Evolutionary conservation across 1,284 basidiomycete genomes (phyloP).

Genomic region (Ustilago curta): DNA sequence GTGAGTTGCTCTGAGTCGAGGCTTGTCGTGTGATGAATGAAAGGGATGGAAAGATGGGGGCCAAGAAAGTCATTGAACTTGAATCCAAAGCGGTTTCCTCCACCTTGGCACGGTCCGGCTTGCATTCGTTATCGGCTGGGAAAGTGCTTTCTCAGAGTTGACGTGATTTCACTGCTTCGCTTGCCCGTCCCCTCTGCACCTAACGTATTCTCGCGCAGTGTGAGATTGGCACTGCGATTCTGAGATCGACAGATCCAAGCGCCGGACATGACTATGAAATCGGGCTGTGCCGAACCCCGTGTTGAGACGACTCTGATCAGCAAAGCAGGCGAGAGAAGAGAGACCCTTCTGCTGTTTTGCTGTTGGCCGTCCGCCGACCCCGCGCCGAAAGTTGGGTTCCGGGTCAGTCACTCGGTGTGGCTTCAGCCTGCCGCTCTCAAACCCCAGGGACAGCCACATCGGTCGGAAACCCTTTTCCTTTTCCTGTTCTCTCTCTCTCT

Average conservation of each 20-base stretch:
- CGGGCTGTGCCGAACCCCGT: too few relatives aligned
- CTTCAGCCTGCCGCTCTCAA: background rate
- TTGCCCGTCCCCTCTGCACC: too few relatives aligned
- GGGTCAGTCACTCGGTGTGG: background rate
- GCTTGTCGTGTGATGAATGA: background rate
- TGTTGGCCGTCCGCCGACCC: background rate
- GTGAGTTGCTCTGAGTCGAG: background rate
- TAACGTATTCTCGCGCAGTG: background rate
- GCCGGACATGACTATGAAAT: too few relatives aligned
- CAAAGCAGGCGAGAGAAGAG: background rate
- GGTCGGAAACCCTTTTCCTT: too few relatives aligned
- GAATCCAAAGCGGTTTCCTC: too few relatives aligned
- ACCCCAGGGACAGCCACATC: background rate
- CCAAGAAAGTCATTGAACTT: background rate
- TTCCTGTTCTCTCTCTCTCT: too few relatives aligned
- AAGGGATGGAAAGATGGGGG: background rate
- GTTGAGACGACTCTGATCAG: background rate
- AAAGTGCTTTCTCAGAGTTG: conserved; percentile 1
- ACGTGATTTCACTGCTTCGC: conserved; percentile 27
- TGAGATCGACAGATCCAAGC: too few relatives aligned
- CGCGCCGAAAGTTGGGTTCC: conserved; percentile 7
- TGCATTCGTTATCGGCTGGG: too few relatives aligned
- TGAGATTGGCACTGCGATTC: background rate
- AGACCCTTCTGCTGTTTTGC: background rate
- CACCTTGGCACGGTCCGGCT: too few relatives aligned